Evolutionary conservation across 2,329 filamentous ascomycete species (phyloP).

Genomic region (Aspergillus cejpii): DNA sequence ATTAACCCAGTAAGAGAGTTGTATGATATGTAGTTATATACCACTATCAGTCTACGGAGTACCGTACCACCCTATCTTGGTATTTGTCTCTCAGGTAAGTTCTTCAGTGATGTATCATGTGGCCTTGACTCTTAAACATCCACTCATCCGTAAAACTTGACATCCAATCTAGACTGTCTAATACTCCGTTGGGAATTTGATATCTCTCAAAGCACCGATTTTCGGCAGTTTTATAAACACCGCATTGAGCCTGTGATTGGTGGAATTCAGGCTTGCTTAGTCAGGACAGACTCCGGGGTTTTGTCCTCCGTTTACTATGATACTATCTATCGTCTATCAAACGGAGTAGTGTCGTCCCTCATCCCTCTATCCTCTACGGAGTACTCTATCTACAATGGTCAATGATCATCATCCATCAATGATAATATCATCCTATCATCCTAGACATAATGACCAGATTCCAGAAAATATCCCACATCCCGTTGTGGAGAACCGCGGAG

Average conservation of each 20-base stretch:
- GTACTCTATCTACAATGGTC: no score
- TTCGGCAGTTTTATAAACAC: constrained; percentile 5
- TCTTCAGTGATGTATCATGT: no score
- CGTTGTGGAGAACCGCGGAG: background rate
- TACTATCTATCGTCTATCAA: no score
- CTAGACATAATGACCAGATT: no score
- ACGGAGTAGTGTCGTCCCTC: no score
- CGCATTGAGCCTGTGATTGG: background rate
- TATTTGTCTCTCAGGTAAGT: no score
- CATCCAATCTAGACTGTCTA: no score
- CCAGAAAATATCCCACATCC: background rate
- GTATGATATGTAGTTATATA: background rate
- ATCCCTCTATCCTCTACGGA: no score
- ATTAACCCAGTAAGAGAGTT: background rate
- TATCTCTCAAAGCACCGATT: constrained; percentile 4
- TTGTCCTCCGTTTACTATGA: background rate
- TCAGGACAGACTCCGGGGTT: background rate
- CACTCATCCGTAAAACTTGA: no score
- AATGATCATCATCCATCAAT: background rate
- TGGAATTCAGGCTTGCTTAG: background rate
- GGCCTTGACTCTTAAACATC: no score
- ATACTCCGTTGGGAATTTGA: background rate
- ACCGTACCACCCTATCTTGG: background rate
- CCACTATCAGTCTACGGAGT: background rate
- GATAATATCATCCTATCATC: no score